Percentiles rank a stretch among this genome's conserved stretches.
Conservation (phyloP, 306 rosid species). For the Castanopsis chinensis region DNA sequence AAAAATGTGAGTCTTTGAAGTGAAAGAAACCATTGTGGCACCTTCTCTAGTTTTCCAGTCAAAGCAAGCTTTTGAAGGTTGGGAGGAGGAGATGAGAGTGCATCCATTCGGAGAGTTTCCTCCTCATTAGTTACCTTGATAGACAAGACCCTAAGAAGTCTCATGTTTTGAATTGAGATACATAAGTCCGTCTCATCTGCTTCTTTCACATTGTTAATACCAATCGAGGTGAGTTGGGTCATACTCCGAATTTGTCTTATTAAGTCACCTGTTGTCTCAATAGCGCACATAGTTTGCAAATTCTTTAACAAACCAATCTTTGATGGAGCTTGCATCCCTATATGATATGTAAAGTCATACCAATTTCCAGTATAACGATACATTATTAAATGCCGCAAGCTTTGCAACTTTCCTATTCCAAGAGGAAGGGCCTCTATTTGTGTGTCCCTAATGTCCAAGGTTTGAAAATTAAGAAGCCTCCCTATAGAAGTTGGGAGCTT, state of each 20-base stretch:
- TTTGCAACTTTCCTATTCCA: not conserved
- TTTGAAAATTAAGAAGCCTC: not conserved
- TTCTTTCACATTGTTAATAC: not conserved
- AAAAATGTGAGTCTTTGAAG: not conserved
- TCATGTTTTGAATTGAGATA: conserved; percentile 10
- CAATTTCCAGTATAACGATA: not conserved
- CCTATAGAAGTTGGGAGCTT: not conserved
- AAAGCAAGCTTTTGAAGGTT: not conserved
- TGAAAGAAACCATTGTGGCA: conserved; percentile 2
- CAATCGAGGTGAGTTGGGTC: conserved; percentile 7
- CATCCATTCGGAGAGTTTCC: not conserved
- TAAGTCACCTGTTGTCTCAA: not conserved
- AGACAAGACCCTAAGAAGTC: not conserved
- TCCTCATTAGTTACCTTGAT: not conserved
- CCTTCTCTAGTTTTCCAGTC: not conserved
- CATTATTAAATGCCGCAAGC: not conserved
- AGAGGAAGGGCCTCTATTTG: not conserved
- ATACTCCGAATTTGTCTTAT: not conserved
- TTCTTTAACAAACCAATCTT: not conserved
- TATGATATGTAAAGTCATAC: fast-evolving
- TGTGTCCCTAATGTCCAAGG: not conserved
- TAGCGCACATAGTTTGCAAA: no score
- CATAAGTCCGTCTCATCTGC: conserved; percentile 1
- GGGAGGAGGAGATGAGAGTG: conserved; percentile 8
- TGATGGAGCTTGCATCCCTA: not conserved